phyloP scores from a whole-genome alignment of 2,329 filamentous ascomycete genomes.

The Cladobotryum protrusum region DNA sequence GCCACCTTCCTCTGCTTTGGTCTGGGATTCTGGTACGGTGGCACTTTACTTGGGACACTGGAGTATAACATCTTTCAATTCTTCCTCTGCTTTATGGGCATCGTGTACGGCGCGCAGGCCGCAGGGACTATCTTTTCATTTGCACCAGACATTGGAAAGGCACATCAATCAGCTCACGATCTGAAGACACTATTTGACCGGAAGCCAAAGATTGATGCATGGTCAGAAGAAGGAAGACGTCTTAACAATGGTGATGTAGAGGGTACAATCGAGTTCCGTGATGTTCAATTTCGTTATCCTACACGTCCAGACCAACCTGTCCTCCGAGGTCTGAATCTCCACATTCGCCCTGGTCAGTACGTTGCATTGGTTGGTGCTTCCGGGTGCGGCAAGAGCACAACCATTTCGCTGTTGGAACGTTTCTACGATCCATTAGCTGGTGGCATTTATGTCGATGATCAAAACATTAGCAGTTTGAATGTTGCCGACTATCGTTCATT shows the following conservation, averaged over 20 bases:
- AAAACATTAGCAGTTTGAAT: slow-evolving; percentile 74
- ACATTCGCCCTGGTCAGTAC: slow-evolving; percentile 71
- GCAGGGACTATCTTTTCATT: slow-evolving; percentile 86
- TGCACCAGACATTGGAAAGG: slow-evolving; percentile 89
- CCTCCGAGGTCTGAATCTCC: slow-evolving; percentile 72
- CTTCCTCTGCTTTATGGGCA: slow-evolving; percentile 81
- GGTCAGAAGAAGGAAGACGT: slow-evolving; percentile 62
- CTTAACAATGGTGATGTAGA: slow-evolving; percentile 54
- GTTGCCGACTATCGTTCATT: slow-evolving; percentile 78
- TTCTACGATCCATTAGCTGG: slow-evolving; percentile 89
- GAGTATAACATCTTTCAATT: slow-evolving; percentile 82
- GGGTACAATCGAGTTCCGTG: slow-evolving; percentile 79
- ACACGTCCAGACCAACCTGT: slow-evolving; percentile 89
- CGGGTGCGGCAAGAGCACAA: slow-evolving; percentile 91
- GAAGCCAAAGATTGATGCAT: slow-evolving; percentile 74
- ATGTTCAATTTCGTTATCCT: slow-evolving; percentile 92
- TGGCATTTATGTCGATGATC: slow-evolving; percentile 73
- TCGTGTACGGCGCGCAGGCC: slow-evolving; percentile 89
- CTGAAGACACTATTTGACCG: slow-evolving; percentile 81
- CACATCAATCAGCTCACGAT: slow-evolving; percentile 72
- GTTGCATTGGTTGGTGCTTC: slow-evolving; percentile 89
- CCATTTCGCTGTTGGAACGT: slow-evolving; percentile 83
- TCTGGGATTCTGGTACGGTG: slow-evolving; percentile 90
- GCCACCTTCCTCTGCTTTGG: slow-evolving; percentile 78
- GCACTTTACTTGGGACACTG: slow-evolving; percentile 60